A percentile compares a stretch with the other conserved stretches of the same genome.
phyloP scores from a whole-genome alignment of 352 stramenopile genomes.

The Blastocystis hominis region DNA sequence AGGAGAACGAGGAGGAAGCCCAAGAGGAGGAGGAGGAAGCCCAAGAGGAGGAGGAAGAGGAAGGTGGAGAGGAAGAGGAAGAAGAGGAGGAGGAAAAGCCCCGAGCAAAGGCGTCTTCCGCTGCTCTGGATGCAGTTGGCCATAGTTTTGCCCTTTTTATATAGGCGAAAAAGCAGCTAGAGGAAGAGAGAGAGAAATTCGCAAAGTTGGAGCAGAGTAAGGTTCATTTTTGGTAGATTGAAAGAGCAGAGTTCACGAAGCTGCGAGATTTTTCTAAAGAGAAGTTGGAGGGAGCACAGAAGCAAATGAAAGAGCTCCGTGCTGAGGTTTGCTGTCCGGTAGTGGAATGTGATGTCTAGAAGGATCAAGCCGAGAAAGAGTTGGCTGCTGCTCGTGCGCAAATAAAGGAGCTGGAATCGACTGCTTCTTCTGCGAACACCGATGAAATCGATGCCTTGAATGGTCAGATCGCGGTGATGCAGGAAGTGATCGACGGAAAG shows the following conservation, averaged over 20 bases:
- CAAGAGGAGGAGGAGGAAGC: not conserved
- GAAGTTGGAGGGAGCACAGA: slow-evolving; percentile 32
- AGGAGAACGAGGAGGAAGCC: slow-evolving; percentile 7
- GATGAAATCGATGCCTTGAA: slow-evolving; percentile 43
- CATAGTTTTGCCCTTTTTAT: not conserved
- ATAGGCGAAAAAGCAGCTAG: not conserved
- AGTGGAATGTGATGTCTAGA: not conserved
- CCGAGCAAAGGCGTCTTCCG: not conserved
- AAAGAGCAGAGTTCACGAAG: not conserved
- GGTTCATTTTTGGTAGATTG: no score
- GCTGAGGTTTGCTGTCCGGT: not conserved
- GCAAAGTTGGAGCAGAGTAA: slow-evolving; percentile 17
- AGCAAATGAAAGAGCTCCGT: not conserved
- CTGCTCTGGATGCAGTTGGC: not conserved
- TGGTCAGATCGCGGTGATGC: slow-evolving; percentile 46
- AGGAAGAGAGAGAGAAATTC: not conserved
- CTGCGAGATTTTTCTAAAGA: slow-evolving; percentile 29
- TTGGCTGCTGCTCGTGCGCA: not conserved
- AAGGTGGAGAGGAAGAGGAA: slow-evolving; percentile 15
- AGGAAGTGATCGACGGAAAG: slow-evolving; percentile 46
- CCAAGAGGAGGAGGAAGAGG: slow-evolving; percentile 15
- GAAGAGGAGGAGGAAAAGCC: slow-evolving; percentile 14
- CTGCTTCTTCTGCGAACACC: not conserved
- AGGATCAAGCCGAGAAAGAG: not conserved
- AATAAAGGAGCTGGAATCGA: not conserved